A percentile compares a stretch with the other conserved stretches of the same genome.
phyloP scores from a whole-genome alignment of 2,329 filamentous ascomycete genomes.

The Claviceps arundinis region DNA sequence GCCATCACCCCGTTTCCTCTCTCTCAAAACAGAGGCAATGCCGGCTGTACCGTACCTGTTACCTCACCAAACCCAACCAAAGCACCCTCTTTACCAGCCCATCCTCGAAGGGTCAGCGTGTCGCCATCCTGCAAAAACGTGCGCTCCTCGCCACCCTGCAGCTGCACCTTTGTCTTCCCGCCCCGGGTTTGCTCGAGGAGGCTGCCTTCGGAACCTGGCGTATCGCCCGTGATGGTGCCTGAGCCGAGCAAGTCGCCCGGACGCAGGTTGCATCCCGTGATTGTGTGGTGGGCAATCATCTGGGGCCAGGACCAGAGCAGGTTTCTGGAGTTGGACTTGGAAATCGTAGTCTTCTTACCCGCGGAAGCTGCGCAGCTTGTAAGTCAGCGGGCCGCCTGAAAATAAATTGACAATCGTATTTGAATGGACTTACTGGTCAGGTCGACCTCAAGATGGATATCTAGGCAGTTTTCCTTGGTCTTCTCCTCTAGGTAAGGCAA shows the following conservation, averaged over 20 bases:
- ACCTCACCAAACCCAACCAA: conserved; percentile 69
- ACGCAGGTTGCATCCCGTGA: conserved; percentile 62
- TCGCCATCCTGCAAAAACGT: conserved; percentile 66
- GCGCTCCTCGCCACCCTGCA: conserved; percentile 53
- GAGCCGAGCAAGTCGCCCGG: conserved; percentile 65
- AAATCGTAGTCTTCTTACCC: conserved; percentile 20
- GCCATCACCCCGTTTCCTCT: not conserved
- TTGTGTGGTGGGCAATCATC: conserved; percentile 71
- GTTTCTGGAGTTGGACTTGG: conserved; percentile 22
- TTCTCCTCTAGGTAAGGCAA: conserved; percentile 42
- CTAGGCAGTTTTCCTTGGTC: conserved; percentile 20
- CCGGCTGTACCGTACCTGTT: conserved; percentile 40
- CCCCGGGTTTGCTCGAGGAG: conserved; percentile 59
- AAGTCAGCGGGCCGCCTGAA: not conserved
- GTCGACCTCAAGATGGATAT: conserved; percentile 25
- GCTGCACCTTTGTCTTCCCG: conserved; percentile 49
- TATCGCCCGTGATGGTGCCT: conserved; percentile 59
- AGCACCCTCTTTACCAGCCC: conserved; percentile 50
- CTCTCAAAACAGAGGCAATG: conserved; percentile 18
- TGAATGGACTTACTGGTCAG: conserved; percentile 21
- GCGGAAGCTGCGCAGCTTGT: conserved; percentile 13
- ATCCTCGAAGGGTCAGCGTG: conserved; percentile 51
- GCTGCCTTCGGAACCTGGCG: conserved; percentile 51
- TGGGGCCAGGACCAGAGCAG: conserved; percentile 72
- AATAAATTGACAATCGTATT: not conserved